A percentile compares a stretch with the other conserved stretches of the same genome.
Evolutionary conservation across 2,329 filamentous ascomycete genomes (phyloP).

Genomic region (Biscogniauxia sp.): DNA sequence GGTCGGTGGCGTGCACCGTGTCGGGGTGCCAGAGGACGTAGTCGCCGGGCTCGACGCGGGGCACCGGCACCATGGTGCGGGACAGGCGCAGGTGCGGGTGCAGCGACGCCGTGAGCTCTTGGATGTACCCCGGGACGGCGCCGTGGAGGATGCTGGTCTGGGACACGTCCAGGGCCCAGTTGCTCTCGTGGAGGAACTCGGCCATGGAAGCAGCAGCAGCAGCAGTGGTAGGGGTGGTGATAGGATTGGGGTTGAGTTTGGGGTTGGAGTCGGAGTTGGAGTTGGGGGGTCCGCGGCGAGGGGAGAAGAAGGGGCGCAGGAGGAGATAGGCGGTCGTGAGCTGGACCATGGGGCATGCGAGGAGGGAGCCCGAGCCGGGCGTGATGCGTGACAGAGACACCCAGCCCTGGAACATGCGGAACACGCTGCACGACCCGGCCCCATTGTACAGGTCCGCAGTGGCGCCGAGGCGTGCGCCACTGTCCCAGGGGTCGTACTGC

Average conservation of each 20-base stretch:
- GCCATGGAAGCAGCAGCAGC: conserved; percentile 27
- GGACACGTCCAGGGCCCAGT: conserved; percentile 53
- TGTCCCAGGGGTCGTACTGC: conserved; percentile 78
- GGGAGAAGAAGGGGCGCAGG: conserved; percentile 78
- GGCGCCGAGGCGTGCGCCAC: conserved; percentile 63
- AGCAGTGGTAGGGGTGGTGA: too few relatives aligned
- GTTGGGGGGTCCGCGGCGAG: conserved; percentile 30
- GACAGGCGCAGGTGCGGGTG: conserved; percentile 69
- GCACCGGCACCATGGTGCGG: conserved; percentile 68
- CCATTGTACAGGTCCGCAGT: conserved; percentile 77
- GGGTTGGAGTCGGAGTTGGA: too few relatives aligned
- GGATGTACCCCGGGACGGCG: conserved; percentile 63
- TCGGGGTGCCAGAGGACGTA: conserved; percentile 85
- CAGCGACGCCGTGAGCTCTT: conserved; percentile 61
- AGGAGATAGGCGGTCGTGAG: conserved; percentile 78
- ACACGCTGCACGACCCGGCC: conserved; percentile 77
- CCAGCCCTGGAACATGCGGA: conserved; percentile 92
- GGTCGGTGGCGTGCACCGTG: conserved; percentile 77
- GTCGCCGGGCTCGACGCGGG: conserved; percentile 66
- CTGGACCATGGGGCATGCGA: conserved; percentile 74
- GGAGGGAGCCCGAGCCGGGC: conserved; percentile 72
- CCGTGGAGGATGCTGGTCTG: conserved; percentile 65
- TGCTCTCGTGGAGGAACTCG: conserved; percentile 49
- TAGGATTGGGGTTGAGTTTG: too few relatives aligned
- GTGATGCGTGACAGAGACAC: conserved; percentile 70